Percentiles rank a stretch among this genome's conserved stretches.
Evolutionary conservation across 495 filamentous ascomycete genomes (phyloP).

Genomic region (Trichoderma virens): DNA sequence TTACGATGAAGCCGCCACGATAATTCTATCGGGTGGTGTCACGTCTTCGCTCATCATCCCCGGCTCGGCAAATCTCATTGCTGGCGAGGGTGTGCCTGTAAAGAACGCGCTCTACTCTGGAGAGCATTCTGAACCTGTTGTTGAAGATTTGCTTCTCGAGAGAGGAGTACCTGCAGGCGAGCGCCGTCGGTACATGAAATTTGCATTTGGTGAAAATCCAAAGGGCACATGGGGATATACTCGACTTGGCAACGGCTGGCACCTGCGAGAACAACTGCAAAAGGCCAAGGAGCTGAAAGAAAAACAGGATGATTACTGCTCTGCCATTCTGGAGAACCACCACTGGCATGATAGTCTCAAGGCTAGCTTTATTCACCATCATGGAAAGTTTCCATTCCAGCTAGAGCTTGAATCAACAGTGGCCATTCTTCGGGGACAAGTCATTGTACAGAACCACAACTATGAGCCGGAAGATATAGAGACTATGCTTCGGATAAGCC

Average conservation of each 20-base stretch:
- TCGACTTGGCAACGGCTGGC: constrained; percentile 39
- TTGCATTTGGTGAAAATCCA: constrained; percentile 53
- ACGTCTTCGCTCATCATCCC: constrained; percentile 49
- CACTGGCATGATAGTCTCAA: constrained; percentile 19
- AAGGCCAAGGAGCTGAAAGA: constrained; percentile 33
- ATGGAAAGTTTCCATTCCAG: constrained; percentile 29
- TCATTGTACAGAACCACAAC: constrained; percentile 47
- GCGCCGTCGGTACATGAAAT: constrained; percentile 46
- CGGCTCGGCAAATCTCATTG: constrained; percentile 47
- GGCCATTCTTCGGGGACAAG: constrained; percentile 35
- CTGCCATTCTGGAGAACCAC: constrained; percentile 22
- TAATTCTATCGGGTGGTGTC: constrained; percentile 47
- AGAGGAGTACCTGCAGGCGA: constrained; percentile 29
- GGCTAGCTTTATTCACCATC: constrained; percentile 15
- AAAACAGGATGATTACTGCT: constrained; percentile 43
- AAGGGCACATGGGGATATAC: constrained; percentile 32
- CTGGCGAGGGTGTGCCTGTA: constrained; percentile 44
- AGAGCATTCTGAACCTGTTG: constrained; percentile 27
- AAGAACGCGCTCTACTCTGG: constrained; percentile 34
- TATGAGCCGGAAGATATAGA: constrained; percentile 46
- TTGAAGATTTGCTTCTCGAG: constrained; percentile 44
- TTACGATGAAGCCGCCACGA: constrained; percentile 33
- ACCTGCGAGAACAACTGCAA: constrained; percentile 41
- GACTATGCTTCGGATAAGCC: constrained; percentile 40
- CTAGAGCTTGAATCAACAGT: constrained; percentile 41